Conservation (phyloP, 257 asterid species). For the Lavandula angustifolia region DNA sequence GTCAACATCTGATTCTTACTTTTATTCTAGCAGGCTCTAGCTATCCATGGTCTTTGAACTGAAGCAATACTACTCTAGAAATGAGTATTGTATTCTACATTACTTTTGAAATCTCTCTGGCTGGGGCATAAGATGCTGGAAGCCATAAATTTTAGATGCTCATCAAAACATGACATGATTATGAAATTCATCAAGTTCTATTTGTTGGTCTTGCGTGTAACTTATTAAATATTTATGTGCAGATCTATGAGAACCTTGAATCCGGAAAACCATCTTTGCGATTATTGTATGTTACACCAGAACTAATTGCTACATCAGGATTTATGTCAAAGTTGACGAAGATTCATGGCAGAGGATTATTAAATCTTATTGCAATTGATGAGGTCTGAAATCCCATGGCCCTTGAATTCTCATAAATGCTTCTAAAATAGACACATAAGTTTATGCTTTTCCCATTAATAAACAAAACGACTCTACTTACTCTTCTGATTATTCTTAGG, state of each 20-base stretch:
- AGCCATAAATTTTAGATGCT: constrained; percentile 29
- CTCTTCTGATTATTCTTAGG: constrained; percentile 50
- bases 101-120: constrained; percentile 4
- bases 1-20: too few species aligned
- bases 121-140: constrained; percentile 16
- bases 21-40: constrained; percentile 5
- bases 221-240: constrained; percentile 35
- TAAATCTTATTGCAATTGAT: constrained; percentile 83
- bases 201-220: constrained; percentile 19
- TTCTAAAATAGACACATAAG: constrained; percentile 23
- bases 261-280: constrained; percentile 89
- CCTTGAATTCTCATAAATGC: constrained; percentile 27
- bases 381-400: constrained; percentile 58
- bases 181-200: constrained; percentile 24
- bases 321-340: constrained; percentile 73
- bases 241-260: constrained; percentile 84
- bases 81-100: not conserved
- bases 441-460: constrained; percentile 13
- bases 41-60: constrained; percentile 13
- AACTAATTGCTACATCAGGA: constrained; percentile 80
- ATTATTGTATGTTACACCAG: constrained; percentile 92
- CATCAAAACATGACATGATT: constrained; percentile 22
- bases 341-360: constrained; percentile 78
- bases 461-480: constrained; percentile 26
- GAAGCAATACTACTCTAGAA: constrained; percentile 15